phyloP scores from a whole-genome alignment of 2,329 filamentous ascomycete genomes.

The Peltaster fructicola region DNA sequence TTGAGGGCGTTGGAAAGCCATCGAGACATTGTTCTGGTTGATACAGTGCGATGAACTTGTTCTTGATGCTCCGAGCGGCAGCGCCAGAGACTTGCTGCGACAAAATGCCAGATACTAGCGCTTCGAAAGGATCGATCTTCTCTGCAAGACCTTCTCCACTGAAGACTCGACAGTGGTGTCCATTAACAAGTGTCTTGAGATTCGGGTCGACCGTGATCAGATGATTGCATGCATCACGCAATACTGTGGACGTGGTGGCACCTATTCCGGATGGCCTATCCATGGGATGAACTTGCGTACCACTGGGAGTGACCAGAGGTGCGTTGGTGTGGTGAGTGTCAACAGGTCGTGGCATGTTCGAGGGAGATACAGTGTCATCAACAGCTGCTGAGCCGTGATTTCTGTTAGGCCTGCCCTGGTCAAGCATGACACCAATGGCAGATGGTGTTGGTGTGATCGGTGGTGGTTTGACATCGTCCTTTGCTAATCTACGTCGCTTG shows the following conservation, averaged over 20 bases:
- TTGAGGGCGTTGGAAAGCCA: constrained; percentile 56
- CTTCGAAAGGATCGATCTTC: constrained; percentile 72
- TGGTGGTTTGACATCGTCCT: constrained; percentile 14
- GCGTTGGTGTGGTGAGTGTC: constrained; percentile 51
- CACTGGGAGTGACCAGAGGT: constrained; percentile 51
- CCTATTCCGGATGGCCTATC: constrained; percentile 19
- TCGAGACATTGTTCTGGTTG: constrained; percentile 12
- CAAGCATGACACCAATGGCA: constrained; percentile 30
- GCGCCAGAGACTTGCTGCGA: constrained; percentile 92
- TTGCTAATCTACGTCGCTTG: constrained; percentile 14
- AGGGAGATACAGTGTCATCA: constrained; percentile 18
- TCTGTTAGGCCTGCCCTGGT: too few species aligned
- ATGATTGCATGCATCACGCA: constrained; percentile 59
- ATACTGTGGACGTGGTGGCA: constrained; percentile 36
- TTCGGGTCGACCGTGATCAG: constrained; percentile 56
- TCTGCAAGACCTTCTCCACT: constrained; percentile 67
- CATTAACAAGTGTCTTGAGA: constrained; percentile 53
- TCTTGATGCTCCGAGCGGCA: constrained; percentile 75
- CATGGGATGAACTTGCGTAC: constrained; percentile 42
- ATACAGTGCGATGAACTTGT: constrained; percentile 66
- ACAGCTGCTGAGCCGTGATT: too few species aligned
- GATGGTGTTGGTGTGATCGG: constrained; percentile 33
- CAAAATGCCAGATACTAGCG: constrained; percentile 72
- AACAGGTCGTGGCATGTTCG: constrained; percentile 35
- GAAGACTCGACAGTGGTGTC: constrained; percentile 63